These are phyloP conservation scores for Hypoxylon perforatum DNA, from an alignment of 495 filamentous ascomycete species.

Conservation along the genomic window DNA sequence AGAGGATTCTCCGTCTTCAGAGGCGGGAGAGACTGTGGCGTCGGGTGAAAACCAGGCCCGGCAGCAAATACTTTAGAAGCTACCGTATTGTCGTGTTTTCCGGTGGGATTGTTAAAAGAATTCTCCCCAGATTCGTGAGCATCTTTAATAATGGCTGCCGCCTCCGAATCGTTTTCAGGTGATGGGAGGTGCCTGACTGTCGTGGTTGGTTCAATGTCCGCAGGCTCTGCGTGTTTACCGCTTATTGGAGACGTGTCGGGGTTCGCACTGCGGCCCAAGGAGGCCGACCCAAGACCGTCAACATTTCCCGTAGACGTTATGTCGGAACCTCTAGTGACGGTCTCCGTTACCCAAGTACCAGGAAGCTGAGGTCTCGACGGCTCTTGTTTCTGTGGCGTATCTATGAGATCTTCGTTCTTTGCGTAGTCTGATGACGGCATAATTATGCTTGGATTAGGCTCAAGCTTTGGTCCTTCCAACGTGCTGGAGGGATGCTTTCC, in stretches of 20 bases:
- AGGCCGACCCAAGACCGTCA: conserved; percentile 17
- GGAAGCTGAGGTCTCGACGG: conserved; percentile 66
- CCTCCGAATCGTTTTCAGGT: conserved; percentile 6
- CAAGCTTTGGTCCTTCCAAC: conserved; percentile 34
- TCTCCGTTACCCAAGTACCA: conserved; percentile 73
- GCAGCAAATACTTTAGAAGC: conserved; percentile 31
- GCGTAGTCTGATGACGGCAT: conserved; percentile 16
- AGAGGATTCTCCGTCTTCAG: conserved; percentile 31
- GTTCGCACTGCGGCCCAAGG: conserved; percentile 21
- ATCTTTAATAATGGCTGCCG: conserved; percentile 7
- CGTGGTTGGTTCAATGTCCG: conserved; percentile 41
- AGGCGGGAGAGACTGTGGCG: conserved; percentile 34
- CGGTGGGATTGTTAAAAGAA: conserved; percentile 24
- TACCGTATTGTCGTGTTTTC: conserved; percentile 33
- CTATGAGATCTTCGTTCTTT: conserved; percentile 26
- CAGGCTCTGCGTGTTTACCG: conserved; percentile 34
- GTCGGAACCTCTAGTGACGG: conserved; percentile 51
- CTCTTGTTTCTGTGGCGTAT: conserved; percentile 31
- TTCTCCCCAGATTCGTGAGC: background rate
- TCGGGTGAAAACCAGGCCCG: conserved; percentile 31
- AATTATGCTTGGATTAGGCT: conserved; percentile 27
- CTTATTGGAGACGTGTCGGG: conserved; percentile 34
- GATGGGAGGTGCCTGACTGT: conserved; percentile 22
- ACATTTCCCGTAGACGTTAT: conserved; percentile 32
- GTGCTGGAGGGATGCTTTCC: conserved; percentile 25